Percentiles rank a stretch among this genome's conserved stretches.
These are phyloP conservation scores for Trapa incisa DNA, from an alignment of 345 rosid genomes.

Conservation along the genomic window DNA sequence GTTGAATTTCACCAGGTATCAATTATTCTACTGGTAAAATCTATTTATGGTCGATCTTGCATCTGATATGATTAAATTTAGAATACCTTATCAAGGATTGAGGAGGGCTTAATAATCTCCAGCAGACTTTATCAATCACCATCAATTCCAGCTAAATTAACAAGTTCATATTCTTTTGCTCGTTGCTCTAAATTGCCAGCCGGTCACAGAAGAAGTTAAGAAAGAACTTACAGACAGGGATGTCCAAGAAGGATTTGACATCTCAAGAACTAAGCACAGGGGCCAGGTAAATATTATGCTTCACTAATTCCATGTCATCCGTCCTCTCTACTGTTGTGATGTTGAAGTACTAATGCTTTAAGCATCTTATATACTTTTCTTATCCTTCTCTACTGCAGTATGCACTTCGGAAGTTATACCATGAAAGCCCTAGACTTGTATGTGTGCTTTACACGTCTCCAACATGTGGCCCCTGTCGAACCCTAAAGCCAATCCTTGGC, in stretches of 20 bases:
- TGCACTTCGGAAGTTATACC: conserved; percentile 86
- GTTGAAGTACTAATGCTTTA: conserved; percentile 1
- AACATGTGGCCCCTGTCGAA: conserved; percentile 95
- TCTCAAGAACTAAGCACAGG: conserved; percentile 58
- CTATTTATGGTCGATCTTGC: not conserved
- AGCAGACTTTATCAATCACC: not conserved
- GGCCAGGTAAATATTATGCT: conserved; percentile 63
- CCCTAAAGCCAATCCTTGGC: conserved; percentile 91
- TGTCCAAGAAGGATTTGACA: conserved; percentile 73
- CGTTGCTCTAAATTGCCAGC: conserved; percentile 32
- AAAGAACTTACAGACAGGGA: conserved; percentile 79
- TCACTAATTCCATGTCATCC: not conserved
- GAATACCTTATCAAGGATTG: not conserved
- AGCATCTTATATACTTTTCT: conserved; percentile 3
- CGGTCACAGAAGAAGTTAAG: conserved; percentile 72
- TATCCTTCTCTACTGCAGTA: conserved; percentile 34
- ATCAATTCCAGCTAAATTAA: not conserved
- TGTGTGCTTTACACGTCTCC: conserved; percentile 82
- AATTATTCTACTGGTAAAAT: conserved; percentile 2
- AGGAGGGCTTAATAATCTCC: not conserved
- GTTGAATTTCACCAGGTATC: conserved; percentile 90
- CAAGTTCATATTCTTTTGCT: not conserved
- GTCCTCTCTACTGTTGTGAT: not conserved
- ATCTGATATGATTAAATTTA: not conserved
- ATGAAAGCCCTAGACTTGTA: conserved; percentile 81